Base-by-base conservation (phyloP, 306 rosid species). In the Rubus idaeus region DNA sequence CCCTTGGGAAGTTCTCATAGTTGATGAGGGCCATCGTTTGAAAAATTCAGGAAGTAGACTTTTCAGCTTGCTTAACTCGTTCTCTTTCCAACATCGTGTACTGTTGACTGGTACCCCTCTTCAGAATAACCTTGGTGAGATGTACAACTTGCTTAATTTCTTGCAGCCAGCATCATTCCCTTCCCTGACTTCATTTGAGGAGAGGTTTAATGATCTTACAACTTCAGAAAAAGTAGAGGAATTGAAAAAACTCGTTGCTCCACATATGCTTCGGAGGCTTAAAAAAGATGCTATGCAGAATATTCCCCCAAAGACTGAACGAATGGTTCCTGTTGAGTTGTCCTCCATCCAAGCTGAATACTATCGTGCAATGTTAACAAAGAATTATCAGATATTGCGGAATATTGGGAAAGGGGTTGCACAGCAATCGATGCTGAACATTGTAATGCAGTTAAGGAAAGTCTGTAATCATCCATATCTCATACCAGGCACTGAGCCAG, bases 391-490 rank as follows among this genome's bases (percentile, higher is more conserved):
- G 81, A 75, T 96, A 75, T 80, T 96, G 80, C 86, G 99, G 71
- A 96, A 96, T 84, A 90, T 96, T 76, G 99, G 99, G 58, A 96
- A 96, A 88, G 99, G 99, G 79, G 96, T 93, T 74, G 83, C 98
- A 55, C 99, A 93, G 23, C 97, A 93, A 68, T 96, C 99, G 5
- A 96, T 96, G 99, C 82, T 96, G 73, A 96, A 96, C 87, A 96
- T 96, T 37, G 99, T 96, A 79, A 96, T 96, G 99, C 99, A 96
- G 81, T 88, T 96, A 68, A 90, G 99, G 77, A 96, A 96, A 84
- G 99, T 96, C 79, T 96, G 99, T 86, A 96, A 96, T 87, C 99
- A 96, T 86, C 99, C 99, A 21, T 96, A 96, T 85, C 99, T 96
- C 69, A 96, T 96, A 82, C 98, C 96, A 8, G 99, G 99, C 82